Evolutionary conservation across 345 rosid species (phyloP), one percentile per base, ranked within the genome.

Genomic region (Mallotus nudiflorus): DNA sequence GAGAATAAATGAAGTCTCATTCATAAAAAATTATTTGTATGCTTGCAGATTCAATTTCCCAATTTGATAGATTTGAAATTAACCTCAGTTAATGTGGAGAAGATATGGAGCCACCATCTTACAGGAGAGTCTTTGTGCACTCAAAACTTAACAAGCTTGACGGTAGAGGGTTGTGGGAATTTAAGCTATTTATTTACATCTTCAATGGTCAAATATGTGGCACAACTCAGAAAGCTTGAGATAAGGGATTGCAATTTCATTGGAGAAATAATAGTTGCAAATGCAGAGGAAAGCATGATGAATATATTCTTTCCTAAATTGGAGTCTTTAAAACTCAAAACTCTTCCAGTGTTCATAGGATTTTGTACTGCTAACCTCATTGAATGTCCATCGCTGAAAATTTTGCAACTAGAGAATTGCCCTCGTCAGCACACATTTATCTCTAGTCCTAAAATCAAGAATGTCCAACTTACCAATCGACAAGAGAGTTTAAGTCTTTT

Each of bases 11-110:
- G n/a, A n/a, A n/a, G n/a, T n/a, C n/a, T n/a, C n/a, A n/a, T n/a
- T n/a, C n/a, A n/a, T n/a, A n/a, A n/a, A n/a, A n/a, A n/a, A n/a
- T n/a, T n/a, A n/a, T n/a, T n/a, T 33, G 6, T 33, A 3, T 33
- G 6, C 37, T 6, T 63, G 61, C 75, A 71, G 67, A 20, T 77
- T 71, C 9, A 25, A 28, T 46, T 35, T 35, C 65, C 69, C 8
- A 28, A 37, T 18, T 61, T 77, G 48, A 1, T 35, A 9, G 31
- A 24, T 14, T 27, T 77, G 50, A 15, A 28, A 5, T 19, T 72
- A 20, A 1, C 9, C 1, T 6, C 28, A 7, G 25, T 67, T 33
- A 33, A 16, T 8, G 14, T 45, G 16, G 53, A 59, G 25, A 60
- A 52, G 64, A 44, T 71, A 44, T 66, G 76, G 80, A 7, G 14